phyloP scores from a whole-genome alignment of 2,329 filamentous ascomycete species.

The Hymenoscyphus occultus region DNA sequence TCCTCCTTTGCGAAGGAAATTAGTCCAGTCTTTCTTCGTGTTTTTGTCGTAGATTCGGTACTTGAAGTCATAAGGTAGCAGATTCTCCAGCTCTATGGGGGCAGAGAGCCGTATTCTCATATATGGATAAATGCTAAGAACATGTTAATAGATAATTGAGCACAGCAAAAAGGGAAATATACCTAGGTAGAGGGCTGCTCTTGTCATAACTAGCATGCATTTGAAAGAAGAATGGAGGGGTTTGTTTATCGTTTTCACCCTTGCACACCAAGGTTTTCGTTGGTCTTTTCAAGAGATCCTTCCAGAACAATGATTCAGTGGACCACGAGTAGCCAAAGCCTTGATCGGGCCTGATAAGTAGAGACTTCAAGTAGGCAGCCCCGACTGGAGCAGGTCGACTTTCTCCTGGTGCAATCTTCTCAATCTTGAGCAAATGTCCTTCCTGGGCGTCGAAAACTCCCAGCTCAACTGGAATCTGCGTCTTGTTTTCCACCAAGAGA shows the following conservation, averaged over 20 bases:
- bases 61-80: slow-evolving; percentile 97
- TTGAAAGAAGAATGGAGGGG: slow-evolving; percentile 92
- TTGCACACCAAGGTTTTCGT: slow-evolving; percentile 86
- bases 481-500: slow-evolving; percentile 89
- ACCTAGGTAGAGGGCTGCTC: slow-evolving; percentile 76
- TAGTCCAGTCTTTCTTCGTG: slow-evolving; percentile 98
- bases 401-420: slow-evolving; percentile 93
- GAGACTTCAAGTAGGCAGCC: slow-evolving; percentile 82
- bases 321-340: slow-evolving; percentile 98
- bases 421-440: slow-evolving; percentile 90
- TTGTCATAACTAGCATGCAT: slow-evolving; percentile 83
- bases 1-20: slow-evolving; percentile 93
- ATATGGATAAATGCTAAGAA: slow-evolving; percentile 74
- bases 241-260: slow-evolving; percentile 74
- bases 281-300: slow-evolving; percentile 78
- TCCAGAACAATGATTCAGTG: slow-evolving; percentile 86
- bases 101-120: slow-evolving; percentile 92
- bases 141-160: slow-evolving; percentile 36
- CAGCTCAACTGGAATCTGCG: slow-evolving; percentile 91
- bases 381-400: slow-evolving; percentile 87
- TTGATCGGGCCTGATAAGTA: slow-evolving; percentile 86
- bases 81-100: slow-evolving; percentile 89
- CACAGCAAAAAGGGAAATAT: slow-evolving; percentile 32
- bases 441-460: slow-evolving; percentile 86
- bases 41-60: slow-evolving; percentile 99